Conservation (phyloP, 2,329 filamentous ascomycete species). For the Ceratocystis alfenasii region DNA sequence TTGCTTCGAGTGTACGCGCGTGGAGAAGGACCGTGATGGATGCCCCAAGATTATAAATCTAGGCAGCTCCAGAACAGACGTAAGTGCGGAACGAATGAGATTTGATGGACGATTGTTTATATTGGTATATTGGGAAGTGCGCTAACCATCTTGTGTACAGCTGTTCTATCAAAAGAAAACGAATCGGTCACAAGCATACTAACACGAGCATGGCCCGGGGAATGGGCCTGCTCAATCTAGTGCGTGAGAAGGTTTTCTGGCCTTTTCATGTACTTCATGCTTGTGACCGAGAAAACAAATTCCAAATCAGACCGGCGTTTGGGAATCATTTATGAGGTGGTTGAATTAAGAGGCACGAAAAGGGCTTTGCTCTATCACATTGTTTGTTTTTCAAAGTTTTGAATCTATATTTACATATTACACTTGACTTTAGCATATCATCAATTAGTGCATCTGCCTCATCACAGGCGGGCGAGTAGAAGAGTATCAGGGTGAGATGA, state of each 20-base stretch:
- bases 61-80: constrained; percentile 87
- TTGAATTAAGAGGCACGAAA: background rate
- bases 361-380: background rate
- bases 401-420: background rate
- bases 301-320: constrained; percentile 13
- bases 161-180: constrained; percentile 57
- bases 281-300: constrained; percentile 15
- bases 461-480: no score
- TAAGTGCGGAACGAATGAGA: constrained; percentile 34
- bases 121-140: constrained; percentile 12
- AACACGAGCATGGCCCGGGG: constrained; percentile 38
- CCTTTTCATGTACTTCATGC: background rate
- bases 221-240: constrained; percentile 7
- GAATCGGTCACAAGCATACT: constrained; percentile 46
- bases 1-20: constrained; percentile 93
- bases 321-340: constrained; percentile 1
- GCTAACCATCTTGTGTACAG: constrained; percentile 31
- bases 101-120: constrained; percentile 33
- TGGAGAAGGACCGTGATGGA: constrained; percentile 94
- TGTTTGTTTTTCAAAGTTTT: background rate
- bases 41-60: constrained; percentile 99
- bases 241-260: background rate
- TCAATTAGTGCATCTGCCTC: no score
- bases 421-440: background rate
- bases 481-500: background rate